Conservation (phyloP, 768 basidiomycete genomes). For the Hypholoma sublateritium region DNA sequence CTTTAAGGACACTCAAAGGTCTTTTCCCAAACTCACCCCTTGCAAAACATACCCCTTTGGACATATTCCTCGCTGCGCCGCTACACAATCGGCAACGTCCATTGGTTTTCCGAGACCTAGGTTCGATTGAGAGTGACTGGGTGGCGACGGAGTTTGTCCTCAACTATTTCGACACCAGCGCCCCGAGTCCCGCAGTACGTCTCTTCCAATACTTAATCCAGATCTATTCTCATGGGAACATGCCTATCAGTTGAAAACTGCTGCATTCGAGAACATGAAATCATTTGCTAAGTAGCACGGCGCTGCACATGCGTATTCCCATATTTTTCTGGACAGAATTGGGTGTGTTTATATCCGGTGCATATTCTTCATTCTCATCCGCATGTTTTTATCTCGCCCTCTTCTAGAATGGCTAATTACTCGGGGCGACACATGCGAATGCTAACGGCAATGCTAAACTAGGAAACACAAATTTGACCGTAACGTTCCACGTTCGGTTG, state of each 20-base stretch:
- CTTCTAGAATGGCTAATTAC: too few species aligned
- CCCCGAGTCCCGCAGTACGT: slow-evolving; percentile 72
- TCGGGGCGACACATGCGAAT: too few species aligned
- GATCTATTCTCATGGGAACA: background rate
- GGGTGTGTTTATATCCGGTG: too few species aligned
- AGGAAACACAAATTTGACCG: too few species aligned
- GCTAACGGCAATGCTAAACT: too few species aligned
- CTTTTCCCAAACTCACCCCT: slow-evolving; percentile 73
- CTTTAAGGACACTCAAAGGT: slow-evolving; percentile 71
- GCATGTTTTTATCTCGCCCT: too few species aligned
- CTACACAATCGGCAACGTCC: slow-evolving; percentile 48
- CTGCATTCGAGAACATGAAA: slow-evolving; percentile 36
- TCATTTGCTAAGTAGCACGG: background rate
- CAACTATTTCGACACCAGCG: slow-evolving; percentile 72
- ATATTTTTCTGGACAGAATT: too few species aligned
- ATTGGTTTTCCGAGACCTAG: slow-evolving; percentile 71
- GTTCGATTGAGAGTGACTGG: slow-evolving; percentile 71
- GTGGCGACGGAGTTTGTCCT: slow-evolving; percentile 70
- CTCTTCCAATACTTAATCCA: background rate
- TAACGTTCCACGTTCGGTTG: too few species aligned
- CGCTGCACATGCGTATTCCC: background rate
- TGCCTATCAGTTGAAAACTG: slow-evolving; percentile 46
- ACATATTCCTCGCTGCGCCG: slow-evolving; percentile 67
- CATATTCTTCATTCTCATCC: too few species aligned
- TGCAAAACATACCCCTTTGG: slow-evolving; percentile 65